phyloP scores from a whole-genome alignment of 371 early-diverging fungal genomes.

The Mortierella sp. region DNA sequence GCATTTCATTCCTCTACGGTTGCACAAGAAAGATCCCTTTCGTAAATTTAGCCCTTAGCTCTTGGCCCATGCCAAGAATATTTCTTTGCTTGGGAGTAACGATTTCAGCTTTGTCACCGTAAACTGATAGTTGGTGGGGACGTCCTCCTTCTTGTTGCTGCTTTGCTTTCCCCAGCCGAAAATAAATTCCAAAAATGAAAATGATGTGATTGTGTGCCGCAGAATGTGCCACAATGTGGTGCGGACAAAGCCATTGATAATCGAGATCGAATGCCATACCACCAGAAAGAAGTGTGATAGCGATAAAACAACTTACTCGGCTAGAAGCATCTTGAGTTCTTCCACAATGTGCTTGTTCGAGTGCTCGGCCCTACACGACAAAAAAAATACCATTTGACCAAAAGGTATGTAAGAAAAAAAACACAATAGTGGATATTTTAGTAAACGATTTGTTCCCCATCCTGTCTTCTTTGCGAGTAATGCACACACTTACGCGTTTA shows the following conservation, averaged over 20 bases:
- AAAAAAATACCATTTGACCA: background rate
- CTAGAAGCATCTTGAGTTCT: constrained; percentile 48
- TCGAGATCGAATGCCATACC: background rate
- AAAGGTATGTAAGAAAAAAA: background rate
- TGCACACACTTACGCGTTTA: constrained; percentile 42
- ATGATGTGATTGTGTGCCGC: background rate
- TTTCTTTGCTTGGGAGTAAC: background rate
- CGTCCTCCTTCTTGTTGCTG: background rate
- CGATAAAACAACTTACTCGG: constrained; percentile 43
- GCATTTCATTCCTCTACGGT: background rate
- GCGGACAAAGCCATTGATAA: background rate
- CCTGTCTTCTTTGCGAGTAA: background rate
- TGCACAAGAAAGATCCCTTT: background rate
- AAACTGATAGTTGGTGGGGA: background rate
- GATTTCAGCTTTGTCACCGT: constrained; percentile 5
- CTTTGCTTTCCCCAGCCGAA: constrained; percentile 5
- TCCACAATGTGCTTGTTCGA: constrained; percentile 56
- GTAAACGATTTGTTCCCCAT: background rate
- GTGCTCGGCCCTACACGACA: constrained; percentile 39
- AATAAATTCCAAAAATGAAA: background rate
- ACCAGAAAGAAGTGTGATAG: background rate
- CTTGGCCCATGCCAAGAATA: background rate
- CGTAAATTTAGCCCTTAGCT: background rate
- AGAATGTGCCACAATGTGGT: background rate
- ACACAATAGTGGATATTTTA: background rate